Evolutionary conservation across 768 basidiomycete species (phyloP).

Genomic region (Mrakia hoshinonis): DNA sequence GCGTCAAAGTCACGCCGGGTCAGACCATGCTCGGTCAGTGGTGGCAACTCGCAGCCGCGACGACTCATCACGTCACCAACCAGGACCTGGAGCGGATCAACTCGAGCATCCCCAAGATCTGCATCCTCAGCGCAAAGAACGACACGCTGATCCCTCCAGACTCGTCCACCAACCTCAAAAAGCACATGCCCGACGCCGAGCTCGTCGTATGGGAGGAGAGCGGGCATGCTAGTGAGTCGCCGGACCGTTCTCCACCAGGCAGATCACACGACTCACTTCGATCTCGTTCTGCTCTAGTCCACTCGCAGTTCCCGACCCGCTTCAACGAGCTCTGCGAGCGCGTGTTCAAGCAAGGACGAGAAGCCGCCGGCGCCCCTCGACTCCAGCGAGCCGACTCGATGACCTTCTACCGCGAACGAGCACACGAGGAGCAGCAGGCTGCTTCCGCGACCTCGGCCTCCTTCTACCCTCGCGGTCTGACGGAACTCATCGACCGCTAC

Average conservation of each 20-base stretch:
- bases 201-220: slow-evolving; percentile 20
- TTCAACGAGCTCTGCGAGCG: slow-evolving; percentile 20
- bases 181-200: slow-evolving; percentile 24
- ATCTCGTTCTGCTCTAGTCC: not conserved
- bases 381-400: slow-evolving; percentile 5
- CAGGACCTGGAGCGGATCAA: slow-evolving; percentile 3
- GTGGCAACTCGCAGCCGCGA: slow-evolving; percentile 17
- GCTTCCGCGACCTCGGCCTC: not conserved
- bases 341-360: slow-evolving; percentile 1
- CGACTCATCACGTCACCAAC: slow-evolving; percentile 21
- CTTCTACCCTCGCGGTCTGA: slow-evolving; percentile 1
- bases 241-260: not conserved
- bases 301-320: slow-evolving; percentile 2
- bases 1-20: too few relatives aligned
- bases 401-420: not conserved
- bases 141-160: slow-evolving; percentile 23
- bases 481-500: not conserved
- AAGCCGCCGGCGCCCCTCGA: not conserved
- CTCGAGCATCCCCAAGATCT: slow-evolving; percentile 10
- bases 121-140: slow-evolving; percentile 4
- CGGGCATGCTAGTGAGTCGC: slow-evolving; percentile 19
- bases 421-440: too few relatives aligned
- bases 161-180: slow-evolving; percentile 12
- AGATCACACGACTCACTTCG: not conserved
- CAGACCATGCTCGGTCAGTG: slow-evolving; percentile 22